phyloP scores from a whole-genome alignment of 225 moss, liverwort and hornwort species.

The Neckera pumila region DNA sequence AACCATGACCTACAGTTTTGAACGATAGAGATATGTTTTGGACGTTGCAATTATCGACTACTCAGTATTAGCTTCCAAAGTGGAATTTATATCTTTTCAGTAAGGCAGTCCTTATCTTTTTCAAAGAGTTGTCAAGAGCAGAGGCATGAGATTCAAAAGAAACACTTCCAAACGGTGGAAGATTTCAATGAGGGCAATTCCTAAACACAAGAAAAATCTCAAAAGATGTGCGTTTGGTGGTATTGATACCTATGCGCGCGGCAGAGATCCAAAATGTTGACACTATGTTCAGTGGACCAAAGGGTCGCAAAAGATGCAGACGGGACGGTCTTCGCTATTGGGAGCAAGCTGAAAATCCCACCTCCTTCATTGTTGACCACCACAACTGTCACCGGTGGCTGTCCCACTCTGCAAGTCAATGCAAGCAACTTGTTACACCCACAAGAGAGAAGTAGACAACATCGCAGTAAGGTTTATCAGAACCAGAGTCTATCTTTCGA shows the following conservation, averaged over 20 bases:
- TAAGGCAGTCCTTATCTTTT: not conserved
- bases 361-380: conserved; percentile 96
- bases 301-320: conserved; percentile 57
- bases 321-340: conserved; percentile 51
- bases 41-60: not conserved
- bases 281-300: conserved; percentile 68
- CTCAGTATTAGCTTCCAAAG: not conserved
- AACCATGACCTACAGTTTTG: not conserved
- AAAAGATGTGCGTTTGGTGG: not conserved
- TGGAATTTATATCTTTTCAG: not conserved
- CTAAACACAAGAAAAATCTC: not conserved
- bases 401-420: conserved; percentile 64
- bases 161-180: not conserved
- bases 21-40: not conserved
- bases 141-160: not conserved
- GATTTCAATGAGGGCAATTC: not conserved
- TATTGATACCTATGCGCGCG: conserved; percentile 72
- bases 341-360: conserved; percentile 94
- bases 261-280: conserved; percentile 65
- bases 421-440: not conserved
- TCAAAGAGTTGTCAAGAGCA: not conserved
- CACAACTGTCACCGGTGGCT: conserved; percentile 86
- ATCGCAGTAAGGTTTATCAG: not conserved
- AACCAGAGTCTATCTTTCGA: not conserved
- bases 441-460: not conserved